Evolutionary conservation across 306 rosid genomes (phyloP).

Genomic region (Cotoneaster glaucophyllus): DNA sequence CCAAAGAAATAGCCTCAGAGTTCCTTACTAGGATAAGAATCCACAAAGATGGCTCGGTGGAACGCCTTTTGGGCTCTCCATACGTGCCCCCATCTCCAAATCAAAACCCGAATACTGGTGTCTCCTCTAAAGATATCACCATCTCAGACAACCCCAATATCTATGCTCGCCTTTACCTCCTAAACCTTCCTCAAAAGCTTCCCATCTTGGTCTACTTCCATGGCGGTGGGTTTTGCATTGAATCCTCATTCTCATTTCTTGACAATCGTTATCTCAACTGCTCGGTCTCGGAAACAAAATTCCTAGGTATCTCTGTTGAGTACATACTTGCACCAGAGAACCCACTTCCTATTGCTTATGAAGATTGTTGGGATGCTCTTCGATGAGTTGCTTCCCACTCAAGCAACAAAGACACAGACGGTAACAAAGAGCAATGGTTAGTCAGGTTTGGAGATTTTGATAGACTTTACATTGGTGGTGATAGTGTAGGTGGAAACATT

Average conservation of each 20-base stretch:
- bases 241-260: slow-evolving; percentile 35
- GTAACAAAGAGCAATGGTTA: slow-evolving; percentile 32
- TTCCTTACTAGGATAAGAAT: slow-evolving; percentile 28
- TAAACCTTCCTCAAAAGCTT: slow-evolving; percentile 14
- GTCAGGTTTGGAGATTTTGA: slow-evolving; percentile 24
- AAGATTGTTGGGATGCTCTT: slow-evolving; percentile 46
- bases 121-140: slow-evolving; percentile 41
- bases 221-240: slow-evolving; percentile 37
- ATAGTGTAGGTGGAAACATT: slow-evolving; percentile 22
- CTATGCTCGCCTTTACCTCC: slow-evolving; percentile 43
- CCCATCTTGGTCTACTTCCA: slow-evolving; percentile 48
- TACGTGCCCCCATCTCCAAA: slow-evolving; percentile 23
- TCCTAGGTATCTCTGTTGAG: slow-evolving; percentile 42
- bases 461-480: neutral
- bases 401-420: neutral
- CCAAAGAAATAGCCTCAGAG: slow-evolving; percentile 30
- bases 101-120: slow-evolving; percentile 23
- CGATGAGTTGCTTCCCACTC: slow-evolving; percentile 29
- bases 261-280: slow-evolving; percentile 37
- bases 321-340: slow-evolving; percentile 43
- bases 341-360: slow-evolving; percentile 34
- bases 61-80: slow-evolving; percentile 27
- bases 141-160: slow-evolving; percentile 31
- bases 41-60: slow-evolving; percentile 43
- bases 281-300: slow-evolving; percentile 29